These are phyloP conservation scores for Spathaspora gorwiae DNA, from an alignment of 805 yeast genomes.

Conservation along the genomic window DNA sequence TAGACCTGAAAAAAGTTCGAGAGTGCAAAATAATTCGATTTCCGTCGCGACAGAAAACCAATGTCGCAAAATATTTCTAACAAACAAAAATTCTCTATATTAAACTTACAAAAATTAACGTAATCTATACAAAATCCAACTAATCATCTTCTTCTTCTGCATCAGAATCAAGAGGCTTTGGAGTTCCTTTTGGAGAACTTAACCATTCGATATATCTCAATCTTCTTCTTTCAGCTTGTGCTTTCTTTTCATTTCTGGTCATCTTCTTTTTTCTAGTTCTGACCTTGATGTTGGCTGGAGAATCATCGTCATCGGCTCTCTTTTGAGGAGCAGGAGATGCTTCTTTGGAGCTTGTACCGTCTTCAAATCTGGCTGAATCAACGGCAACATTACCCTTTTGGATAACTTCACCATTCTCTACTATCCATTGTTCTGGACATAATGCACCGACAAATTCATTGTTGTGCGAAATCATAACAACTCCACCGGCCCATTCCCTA, in stretches of 20 bases:
- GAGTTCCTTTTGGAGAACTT: conserved; percentile 95
- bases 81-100: neutral
- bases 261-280: conserved; percentile 91
- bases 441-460: conserved; percentile 94
- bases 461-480: conserved; percentile 96
- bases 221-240: conserved; percentile 89
- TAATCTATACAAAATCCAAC: neutral
- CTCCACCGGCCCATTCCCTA: conserved; percentile 98
- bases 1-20: too few relatives aligned
- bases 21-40: too few relatives aligned
- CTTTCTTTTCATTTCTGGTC: conserved; percentile 94
- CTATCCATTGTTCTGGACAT: conserved; percentile 98
- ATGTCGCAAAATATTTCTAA: neutral
- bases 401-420: conserved; percentile 85
- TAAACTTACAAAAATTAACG: neutral
- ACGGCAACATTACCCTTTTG: conserved; percentile 76
- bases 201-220: conserved; percentile 92
- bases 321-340: conserved; percentile 37
- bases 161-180: conserved; percentile 89
- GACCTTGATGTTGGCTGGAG: conserved; percentile 94
- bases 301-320: conserved; percentile 70
- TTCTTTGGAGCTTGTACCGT: conserved; percentile 45
- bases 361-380: conserved; percentile 78
- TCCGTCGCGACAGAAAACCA: neutral
- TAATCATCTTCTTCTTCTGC: conserved; percentile 62